Conservation (phyloP, 768 basidiomycete species). For the Panaeolus papilionaceus region DNA sequence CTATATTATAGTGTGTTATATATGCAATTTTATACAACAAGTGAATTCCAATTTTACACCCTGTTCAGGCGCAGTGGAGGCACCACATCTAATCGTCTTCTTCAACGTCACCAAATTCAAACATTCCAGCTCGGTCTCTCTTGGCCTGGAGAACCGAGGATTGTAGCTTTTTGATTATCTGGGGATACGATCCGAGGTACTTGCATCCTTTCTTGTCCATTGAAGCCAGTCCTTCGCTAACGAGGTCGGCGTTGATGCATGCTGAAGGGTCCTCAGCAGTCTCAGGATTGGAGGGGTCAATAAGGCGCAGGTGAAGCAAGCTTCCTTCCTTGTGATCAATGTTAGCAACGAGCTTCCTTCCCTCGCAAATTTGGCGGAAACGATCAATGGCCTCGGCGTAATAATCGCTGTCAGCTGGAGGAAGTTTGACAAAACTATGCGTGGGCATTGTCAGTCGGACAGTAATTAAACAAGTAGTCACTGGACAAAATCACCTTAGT, state of each 20-base stretch:
- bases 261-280: conserved; percentile 71
- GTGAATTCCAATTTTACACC: background rate
- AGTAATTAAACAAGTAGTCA: background rate
- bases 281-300: conserved; percentile 82
- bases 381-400: conserved; percentile 83
- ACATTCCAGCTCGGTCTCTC: conserved; percentile 80
- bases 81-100: conserved; percentile 64
- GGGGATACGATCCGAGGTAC: conserved; percentile 75
- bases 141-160: conserved; percentile 69
- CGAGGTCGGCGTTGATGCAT: conserved; percentile 88
- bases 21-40: background rate
- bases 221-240: conserved; percentile 85
- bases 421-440: conserved; percentile 84
- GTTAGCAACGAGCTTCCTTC: conserved; percentile 97
- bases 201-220: conserved; percentile 80
- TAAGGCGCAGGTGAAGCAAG: conserved; percentile 86
- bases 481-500: conserved; percentile 61
- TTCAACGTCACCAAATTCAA: conserved; percentile 91
- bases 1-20: conserved; percentile 7
- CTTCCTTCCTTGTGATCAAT: conserved; percentile 85
- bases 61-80: background rate
- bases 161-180: conserved; percentile 69
- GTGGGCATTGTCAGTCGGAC: conserved; percentile 7
- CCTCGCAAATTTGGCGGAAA: conserved; percentile 86
- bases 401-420: conserved; percentile 85